Conservation (phyloP, 768 basidiomycete genomes). For the Amanita exitialis region DNA sequence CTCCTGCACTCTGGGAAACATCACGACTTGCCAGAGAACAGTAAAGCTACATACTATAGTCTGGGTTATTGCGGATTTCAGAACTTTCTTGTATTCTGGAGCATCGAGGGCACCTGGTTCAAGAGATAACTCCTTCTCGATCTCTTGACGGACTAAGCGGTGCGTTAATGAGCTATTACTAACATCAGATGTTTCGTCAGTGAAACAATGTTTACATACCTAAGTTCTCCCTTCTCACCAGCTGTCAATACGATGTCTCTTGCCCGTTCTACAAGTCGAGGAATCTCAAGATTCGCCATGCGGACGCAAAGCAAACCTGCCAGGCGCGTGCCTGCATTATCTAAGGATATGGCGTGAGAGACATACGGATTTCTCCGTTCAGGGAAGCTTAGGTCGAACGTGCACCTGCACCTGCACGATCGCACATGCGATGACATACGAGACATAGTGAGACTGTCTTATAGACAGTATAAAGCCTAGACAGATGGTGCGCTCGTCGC, state of each 20-base stretch:
- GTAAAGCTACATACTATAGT: constrained; percentile 21
- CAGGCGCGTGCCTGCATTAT: no score
- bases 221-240: constrained; percentile 19
- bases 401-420: no score
- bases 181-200: background rate
- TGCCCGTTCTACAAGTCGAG: constrained; percentile 20
- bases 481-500: no score
- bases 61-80: constrained; percentile 33
- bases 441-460: no score
- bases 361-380: no score
- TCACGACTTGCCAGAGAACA: constrained; percentile 5
- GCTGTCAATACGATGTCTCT: constrained; percentile 19
- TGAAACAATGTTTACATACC: constrained; percentile 11
- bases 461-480: no score
- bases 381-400: no score
- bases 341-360: no score
- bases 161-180: constrained; percentile 31
- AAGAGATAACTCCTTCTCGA: constrained; percentile 39
- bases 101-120: constrained; percentile 31
- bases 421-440: no score
- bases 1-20: constrained; percentile 6
- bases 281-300: constrained; percentile 19
- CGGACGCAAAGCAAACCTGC: no score
- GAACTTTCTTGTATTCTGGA: constrained; percentile 31
- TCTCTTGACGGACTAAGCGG: constrained; percentile 36